Evolutionary conservation across 2,329 filamentous ascomycete genomes (phyloP).

Genomic region (Fusarium cyanostomum): DNA sequence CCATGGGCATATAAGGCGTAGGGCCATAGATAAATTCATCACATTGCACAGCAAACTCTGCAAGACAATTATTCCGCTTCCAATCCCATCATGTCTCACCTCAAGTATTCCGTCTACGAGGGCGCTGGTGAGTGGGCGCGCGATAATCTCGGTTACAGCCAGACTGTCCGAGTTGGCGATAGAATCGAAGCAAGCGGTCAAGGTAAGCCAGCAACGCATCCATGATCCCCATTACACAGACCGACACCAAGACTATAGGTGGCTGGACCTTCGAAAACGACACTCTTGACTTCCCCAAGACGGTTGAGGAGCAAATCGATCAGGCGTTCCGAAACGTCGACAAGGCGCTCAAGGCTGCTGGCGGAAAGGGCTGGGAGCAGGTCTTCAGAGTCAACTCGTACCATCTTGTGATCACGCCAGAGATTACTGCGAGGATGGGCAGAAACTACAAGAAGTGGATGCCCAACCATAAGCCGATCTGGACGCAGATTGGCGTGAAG

Average conservation of each 20-base stretch:
- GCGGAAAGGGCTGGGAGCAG: constrained; percentile 63
- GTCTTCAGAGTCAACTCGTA: constrained; percentile 60
- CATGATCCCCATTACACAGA: neutral
- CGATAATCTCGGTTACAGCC: constrained; percentile 53
- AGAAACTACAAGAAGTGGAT: constrained; percentile 58
- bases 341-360: constrained; percentile 56
- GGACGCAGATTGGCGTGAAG: constrained; percentile 61
- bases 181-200: constrained; percentile 58
- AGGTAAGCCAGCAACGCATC: constrained; percentile 45
- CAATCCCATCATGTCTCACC: constrained; percentile 40
- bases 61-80: rapidly evolving
- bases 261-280: constrained; percentile 41
- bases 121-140: constrained; percentile 44
- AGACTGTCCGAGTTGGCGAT: constrained; percentile 60
- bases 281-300: constrained; percentile 45
- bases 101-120: constrained; percentile 44
- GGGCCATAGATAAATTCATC: neutral
- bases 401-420: constrained; percentile 52
- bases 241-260: constrained; percentile 29
- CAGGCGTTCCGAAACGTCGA: constrained; percentile 66
- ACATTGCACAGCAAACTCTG: rapidly evolving
- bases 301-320: constrained; percentile 55
- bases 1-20: neutral
- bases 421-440: constrained; percentile 51
- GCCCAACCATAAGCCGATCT: constrained; percentile 60